phyloP scores from a whole-genome alignment of 2,329 filamentous ascomycete genomes.

The Colletotrichum sp. region DNA sequence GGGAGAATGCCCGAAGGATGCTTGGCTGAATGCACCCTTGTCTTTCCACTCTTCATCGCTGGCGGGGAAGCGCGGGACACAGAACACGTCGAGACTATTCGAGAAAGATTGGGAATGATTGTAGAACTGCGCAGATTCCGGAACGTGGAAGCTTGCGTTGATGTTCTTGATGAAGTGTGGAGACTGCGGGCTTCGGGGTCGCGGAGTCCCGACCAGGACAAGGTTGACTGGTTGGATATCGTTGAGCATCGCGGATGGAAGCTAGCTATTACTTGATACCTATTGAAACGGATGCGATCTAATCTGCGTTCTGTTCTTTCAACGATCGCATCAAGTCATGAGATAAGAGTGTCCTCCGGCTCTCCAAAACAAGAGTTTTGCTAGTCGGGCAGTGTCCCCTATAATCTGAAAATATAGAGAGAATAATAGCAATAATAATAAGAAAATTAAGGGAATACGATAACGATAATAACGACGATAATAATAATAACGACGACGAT shows the following conservation, averaged over 20 bases:
- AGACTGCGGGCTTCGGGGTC: background rate
- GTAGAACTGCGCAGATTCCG: constrained; percentile 7
- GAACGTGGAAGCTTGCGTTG: constrained; percentile 1
- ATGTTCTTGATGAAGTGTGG: constrained; percentile 13
- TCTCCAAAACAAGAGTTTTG: background rate
- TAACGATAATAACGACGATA: no score
- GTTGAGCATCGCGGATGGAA: constrained; percentile 10
- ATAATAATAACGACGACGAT: no score
- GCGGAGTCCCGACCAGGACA: background rate
- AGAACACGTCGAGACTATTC: background rate
- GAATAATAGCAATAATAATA: no score
- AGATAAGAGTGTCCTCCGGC: background rate
- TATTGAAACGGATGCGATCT: background rate
- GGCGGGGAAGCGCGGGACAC: background rate
- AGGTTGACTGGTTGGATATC: constrained; percentile 9
- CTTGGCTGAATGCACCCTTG: background rate
- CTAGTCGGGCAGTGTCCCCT: no score
- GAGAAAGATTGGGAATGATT: background rate
- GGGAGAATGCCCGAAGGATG: background rate
- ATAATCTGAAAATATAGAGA: no score
- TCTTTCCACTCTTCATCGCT: background rate
- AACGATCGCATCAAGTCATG: background rate
- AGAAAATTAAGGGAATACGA: no score
- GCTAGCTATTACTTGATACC: constrained; percentile 2
- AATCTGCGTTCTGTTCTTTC: background rate